phyloP scores from a whole-genome alignment of 2,329 filamentous ascomycete genomes.

The Paracoccidioides lutzii region DNA sequence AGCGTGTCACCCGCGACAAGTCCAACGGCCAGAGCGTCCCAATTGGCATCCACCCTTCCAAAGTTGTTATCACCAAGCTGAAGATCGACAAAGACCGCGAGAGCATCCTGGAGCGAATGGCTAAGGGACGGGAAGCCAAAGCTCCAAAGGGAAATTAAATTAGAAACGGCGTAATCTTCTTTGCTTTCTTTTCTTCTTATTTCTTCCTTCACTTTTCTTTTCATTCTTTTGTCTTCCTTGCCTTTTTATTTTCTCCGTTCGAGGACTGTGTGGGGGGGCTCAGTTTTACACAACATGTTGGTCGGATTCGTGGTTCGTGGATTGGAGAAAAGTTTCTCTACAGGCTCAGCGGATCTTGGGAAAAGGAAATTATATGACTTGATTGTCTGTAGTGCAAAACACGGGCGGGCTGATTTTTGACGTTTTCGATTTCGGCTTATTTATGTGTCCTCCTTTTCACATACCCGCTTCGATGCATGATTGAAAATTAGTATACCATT shows the following conservation, averaged over 20 bases:
- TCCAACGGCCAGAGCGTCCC: conserved; percentile 91
- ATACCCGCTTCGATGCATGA: neutral
- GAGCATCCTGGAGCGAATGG: conserved; percentile 35
- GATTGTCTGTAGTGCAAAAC: neutral
- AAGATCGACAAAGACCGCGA: conserved; percentile 58
- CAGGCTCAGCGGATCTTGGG: neutral
- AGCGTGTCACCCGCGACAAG: conserved; percentile 96
- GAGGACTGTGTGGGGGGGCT: neutral
- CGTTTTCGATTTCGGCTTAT: neutral
- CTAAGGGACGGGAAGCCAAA: conserved; percentile 45
- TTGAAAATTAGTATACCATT: neutral
- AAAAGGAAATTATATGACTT: neutral
- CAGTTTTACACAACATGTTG: neutral
- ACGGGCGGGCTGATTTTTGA: neutral
- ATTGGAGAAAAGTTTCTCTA: neutral
- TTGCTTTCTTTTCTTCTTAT: conserved; percentile 15
- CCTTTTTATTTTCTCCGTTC: neutral
- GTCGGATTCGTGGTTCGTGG: neutral
- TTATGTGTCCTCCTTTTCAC: neutral
- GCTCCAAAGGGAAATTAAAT: conserved; percentile 40
- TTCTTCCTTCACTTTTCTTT: neutral
- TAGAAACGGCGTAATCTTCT: conserved; percentile 31
- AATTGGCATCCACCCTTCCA: conserved; percentile 87
- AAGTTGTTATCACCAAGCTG: conserved; percentile 96
- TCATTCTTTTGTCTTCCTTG: neutral